A percentile compares a stretch with the other conserved stretches of the same genome.
phyloP scores from a whole-genome alignment of 1,284 basidiomycete species.

The Fomitiporia mediterranea region DNA sequence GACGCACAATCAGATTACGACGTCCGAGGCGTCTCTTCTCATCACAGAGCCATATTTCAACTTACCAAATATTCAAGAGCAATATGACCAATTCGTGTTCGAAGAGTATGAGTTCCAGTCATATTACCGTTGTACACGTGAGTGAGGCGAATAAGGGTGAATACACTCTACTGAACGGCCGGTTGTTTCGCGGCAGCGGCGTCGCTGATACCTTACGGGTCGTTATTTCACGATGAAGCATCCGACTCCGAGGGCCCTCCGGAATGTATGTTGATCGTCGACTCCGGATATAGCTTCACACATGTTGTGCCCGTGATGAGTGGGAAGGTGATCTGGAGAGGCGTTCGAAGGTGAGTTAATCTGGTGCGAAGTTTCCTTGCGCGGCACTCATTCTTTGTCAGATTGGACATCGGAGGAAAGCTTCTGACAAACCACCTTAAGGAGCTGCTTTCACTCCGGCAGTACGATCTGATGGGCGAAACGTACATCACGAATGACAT shows the following conservation, averaged over 20 bases:
- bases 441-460: slow-evolving; percentile 88
- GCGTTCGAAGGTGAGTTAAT: slow-evolving; percentile 67
- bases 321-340: slow-evolving; percentile 70
- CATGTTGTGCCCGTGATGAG: slow-evolving; percentile 85
- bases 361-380: not conserved
- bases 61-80: slow-evolving; percentile 83
- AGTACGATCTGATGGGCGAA: slow-evolving; percentile 98
- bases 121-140: slow-evolving; percentile 78
- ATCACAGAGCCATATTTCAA: slow-evolving; percentile 95
- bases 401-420: slow-evolving; percentile 92
- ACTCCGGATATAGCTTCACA: slow-evolving; percentile 90
- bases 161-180: not conserved
- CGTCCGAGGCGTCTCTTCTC: slow-evolving; percentile 66
- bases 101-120: slow-evolving; percentile 93
- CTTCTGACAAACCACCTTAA: slow-evolving; percentile 93
- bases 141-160: slow-evolving; percentile 29
- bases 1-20: slow-evolving; percentile 52
- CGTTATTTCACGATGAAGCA: slow-evolving; percentile 47
- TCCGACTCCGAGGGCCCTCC: slow-evolving; percentile 47
- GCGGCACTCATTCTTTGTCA: slow-evolving; percentile 29
- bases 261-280: slow-evolving; percentile 80
- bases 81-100: slow-evolving; percentile 92
- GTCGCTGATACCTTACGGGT: slow-evolving; percentile 68
- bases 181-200: slow-evolving; percentile 52
- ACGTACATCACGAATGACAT: slow-evolving; percentile 89